Conservation (phyloP, 2,329 filamentous ascomycete genomes). For the Ascosphaera pollenicola region DNA sequence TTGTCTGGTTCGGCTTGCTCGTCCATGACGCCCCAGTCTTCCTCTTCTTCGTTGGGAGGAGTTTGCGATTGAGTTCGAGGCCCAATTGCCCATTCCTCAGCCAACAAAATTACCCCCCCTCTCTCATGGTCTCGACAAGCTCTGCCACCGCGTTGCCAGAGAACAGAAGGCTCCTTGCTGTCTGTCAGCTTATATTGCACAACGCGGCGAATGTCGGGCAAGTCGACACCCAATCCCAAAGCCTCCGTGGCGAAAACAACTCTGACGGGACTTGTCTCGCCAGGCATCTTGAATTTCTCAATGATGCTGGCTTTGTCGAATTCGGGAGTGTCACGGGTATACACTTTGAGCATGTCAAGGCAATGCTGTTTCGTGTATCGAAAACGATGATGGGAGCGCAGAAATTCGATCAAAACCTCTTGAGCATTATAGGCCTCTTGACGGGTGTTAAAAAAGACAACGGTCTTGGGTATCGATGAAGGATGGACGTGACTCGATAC, state of each 20-base stretch:
- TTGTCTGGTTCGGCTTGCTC: too few species aligned
- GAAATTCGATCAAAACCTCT: neutral
- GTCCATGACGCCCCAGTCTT: too few species aligned
- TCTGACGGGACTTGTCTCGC: neutral
- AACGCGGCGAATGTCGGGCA: constrained; percentile 4
- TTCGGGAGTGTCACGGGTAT: neutral
- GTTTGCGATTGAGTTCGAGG: too few species aligned
- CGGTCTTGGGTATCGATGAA: neutral
- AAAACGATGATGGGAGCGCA: neutral
- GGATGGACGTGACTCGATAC: too few species aligned
- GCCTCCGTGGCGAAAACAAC: constrained; percentile 1
- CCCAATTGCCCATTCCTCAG: neutral
- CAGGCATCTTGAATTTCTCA: neutral
- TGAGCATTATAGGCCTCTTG: neutral
- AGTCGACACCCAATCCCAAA: constrained; percentile 3
- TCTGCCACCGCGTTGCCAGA: neutral
- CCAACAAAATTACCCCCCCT: neutral
- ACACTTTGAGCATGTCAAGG: neutral
- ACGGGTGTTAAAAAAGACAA: neutral
- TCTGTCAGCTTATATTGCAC: constrained; percentile 2
- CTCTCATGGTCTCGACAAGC: neutral
- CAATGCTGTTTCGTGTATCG: too few species aligned
- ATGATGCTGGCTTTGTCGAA: neutral
- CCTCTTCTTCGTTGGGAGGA: too few species aligned
- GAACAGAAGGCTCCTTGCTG: neutral